Percentiles rank a stretch among this genome's conserved stretches.
These are phyloP conservation scores for Aulographum hederae DNA, from an alignment of 2,329 filamentous ascomycete genomes.

Conservation along the genomic window DNA sequence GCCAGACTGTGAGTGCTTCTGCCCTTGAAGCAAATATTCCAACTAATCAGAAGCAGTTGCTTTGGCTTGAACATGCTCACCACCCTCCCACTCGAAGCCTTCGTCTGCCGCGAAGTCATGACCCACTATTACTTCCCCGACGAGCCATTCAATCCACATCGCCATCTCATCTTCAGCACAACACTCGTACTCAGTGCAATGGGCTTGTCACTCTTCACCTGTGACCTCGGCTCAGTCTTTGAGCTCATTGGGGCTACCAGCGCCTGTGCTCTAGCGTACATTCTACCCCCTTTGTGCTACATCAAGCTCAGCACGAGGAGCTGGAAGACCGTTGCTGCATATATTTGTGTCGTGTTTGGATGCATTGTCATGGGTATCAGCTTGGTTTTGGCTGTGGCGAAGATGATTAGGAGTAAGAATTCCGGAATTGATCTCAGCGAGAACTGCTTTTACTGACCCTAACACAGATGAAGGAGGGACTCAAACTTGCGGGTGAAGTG, in stretches of 20 bases:
- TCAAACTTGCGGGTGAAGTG: constrained; percentile 1
- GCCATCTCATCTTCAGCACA: constrained; percentile 77
- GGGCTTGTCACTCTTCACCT: constrained; percentile 64
- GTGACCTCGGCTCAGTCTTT: constrained; percentile 85
- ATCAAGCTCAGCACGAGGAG: constrained; percentile 72
- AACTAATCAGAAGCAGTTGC: constrained; percentile 29
- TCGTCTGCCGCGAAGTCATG: constrained; percentile 96
- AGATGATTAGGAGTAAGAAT: constrained; percentile 32
- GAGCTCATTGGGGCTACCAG: constrained; percentile 92
- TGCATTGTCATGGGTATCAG: constrained; percentile 65
- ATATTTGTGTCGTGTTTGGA: constrained; percentile 61
- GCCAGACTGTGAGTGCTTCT: constrained; percentile 47
- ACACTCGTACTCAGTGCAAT: constrained; percentile 63
- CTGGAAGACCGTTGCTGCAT: constrained; percentile 55
- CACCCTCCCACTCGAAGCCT: constrained; percentile 86
- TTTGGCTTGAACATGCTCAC: constrained; percentile 99
- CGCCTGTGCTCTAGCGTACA: constrained; percentile 86
- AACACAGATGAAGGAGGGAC: constrained; percentile 3
- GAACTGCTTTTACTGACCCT: neutral
- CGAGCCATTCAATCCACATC: constrained; percentile 62
- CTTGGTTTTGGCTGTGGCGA: constrained; percentile 50
- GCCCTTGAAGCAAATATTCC: neutral
- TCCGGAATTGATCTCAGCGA: too few species aligned
- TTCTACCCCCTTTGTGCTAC: constrained; percentile 85
- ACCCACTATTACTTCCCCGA: constrained; percentile 60